phyloP scores from a whole-genome alignment of 2,329 filamentous ascomycete genomes.

The Phyllachora maydis region DNA sequence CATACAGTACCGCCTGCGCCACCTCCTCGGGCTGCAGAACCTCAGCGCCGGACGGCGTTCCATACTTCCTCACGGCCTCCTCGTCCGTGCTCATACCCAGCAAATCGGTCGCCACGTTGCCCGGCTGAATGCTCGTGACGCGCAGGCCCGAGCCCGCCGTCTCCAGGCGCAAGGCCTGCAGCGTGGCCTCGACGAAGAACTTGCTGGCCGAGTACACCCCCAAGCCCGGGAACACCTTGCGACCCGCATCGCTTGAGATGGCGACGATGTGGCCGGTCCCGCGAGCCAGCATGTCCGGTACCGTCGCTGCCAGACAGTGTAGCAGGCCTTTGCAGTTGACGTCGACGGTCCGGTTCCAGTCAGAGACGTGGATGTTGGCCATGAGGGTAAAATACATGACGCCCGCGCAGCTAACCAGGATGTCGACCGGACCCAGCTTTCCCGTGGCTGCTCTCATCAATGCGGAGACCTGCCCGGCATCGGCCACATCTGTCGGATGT shows the following conservation, averaged over 20 bases:
- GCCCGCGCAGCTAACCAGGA: conserved; percentile 61
- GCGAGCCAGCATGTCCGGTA: conserved; percentile 52
- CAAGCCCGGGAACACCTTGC: conserved; percentile 63
- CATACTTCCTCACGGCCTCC: conserved; percentile 62
- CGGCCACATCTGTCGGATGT: conserved; percentile 53
- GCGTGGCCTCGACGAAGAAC: conserved; percentile 67
- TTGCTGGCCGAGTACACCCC: conserved; percentile 71
- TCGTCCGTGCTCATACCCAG: conserved; percentile 54
- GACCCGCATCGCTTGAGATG: conserved; percentile 64
- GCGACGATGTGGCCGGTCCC: conserved; percentile 55
- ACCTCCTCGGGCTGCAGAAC: conserved; percentile 57
- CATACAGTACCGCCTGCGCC: conserved; percentile 52
- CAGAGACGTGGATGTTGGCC: conserved; percentile 50
- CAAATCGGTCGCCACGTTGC: conserved; percentile 55
- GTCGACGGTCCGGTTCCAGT: conserved; percentile 68
- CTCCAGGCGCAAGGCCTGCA: conserved; percentile 57
- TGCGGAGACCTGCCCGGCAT: conserved; percentile 40
- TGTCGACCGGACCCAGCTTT: conserved; percentile 52
- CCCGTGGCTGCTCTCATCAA: conserved; percentile 37
- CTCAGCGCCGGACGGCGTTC: conserved; percentile 53
- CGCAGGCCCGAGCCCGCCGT: conserved; percentile 53
- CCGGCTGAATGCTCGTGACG: conserved; percentile 58
- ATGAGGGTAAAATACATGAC: conserved; percentile 87
- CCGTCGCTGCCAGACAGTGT: conserved; percentile 46
- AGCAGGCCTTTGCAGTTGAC: conserved; percentile 74